phyloP scores from a whole-genome alignment of 352 stramenopile genomes.

The Vaucheria bursata region DNA sequence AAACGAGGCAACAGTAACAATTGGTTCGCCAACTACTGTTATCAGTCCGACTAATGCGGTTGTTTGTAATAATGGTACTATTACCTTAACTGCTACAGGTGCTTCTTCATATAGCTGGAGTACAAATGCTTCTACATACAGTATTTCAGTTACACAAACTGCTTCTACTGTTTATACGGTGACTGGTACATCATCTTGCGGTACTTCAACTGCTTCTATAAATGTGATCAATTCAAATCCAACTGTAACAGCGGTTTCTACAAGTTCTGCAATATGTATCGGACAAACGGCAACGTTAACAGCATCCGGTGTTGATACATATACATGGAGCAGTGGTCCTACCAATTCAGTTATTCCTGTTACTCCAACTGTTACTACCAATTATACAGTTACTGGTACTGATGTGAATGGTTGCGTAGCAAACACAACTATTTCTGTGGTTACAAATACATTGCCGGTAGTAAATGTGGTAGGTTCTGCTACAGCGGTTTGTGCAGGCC shows the following conservation, averaged over 20 bases:
- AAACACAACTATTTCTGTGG: neutral
- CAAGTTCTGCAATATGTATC: no score
- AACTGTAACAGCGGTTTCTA: no score
- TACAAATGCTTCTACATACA: neutral
- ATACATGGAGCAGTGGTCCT: neutral
- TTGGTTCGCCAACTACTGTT: neutral
- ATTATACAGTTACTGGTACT: neutral
- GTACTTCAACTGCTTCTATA: neutral
- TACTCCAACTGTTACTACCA: neutral
- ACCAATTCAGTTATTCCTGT: neutral
- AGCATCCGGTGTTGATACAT: neutral
- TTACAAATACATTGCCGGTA: neutral
- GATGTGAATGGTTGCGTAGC: neutral
- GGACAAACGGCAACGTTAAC: no score
- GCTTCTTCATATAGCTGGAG: neutral
- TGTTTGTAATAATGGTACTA: neutral
- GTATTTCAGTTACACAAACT: neutral
- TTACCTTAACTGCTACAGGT: neutral
- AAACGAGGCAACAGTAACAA: constrained; percentile 1
- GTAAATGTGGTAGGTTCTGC: neutral
- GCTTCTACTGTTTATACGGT: neutral
- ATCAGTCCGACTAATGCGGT: neutral
- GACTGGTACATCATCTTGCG: neutral
- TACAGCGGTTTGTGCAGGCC: neutral
- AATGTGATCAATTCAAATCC: neutral